Conservation (phyloP, 305 asterid species). For the Stenogyne calaminthoides region DNA sequence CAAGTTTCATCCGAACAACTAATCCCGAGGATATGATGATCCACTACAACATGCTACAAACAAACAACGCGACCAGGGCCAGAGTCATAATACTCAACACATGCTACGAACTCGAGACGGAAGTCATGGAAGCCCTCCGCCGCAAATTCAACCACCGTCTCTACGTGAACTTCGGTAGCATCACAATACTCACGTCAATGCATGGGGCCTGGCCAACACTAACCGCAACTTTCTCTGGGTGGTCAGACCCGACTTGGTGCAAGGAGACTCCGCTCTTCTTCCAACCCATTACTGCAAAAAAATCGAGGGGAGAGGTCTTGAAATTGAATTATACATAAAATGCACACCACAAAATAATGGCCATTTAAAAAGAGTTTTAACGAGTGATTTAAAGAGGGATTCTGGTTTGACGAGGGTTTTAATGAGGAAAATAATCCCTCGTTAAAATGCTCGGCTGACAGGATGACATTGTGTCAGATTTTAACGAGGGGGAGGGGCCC, state of each 20-base stretch:
- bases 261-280: slow-evolving; percentile 35
- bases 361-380: too few relatives aligned
- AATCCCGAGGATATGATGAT: slow-evolving; percentile 42
- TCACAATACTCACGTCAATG: neutral
- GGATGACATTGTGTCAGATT: too few relatives aligned
- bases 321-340: too few relatives aligned
- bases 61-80: slow-evolving; percentile 35
- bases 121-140: slow-evolving; percentile 37
- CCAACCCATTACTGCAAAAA: slow-evolving; percentile 33
- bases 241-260: slow-evolving; percentile 47
- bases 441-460: too few relatives aligned
- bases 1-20: slow-evolving; percentile 44
- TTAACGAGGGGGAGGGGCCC: too few relatives aligned
- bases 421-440: too few relatives aligned
- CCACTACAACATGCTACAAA: slow-evolving; percentile 27
- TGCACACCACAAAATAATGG: too few relatives aligned
- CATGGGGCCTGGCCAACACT: slow-evolving; percentile 49
- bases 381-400: too few relatives aligned
- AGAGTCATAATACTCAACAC: slow-evolving; percentile 42
- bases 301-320: slow-evolving; percentile 22
- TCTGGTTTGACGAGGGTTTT: too few relatives aligned
- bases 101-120: slow-evolving; percentile 33
- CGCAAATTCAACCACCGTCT: neutral
- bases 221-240: slow-evolving; percentile 40
- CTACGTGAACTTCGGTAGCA: slow-evolving; percentile 56